Conservation (phyloP, 805 yeast species). For the Torulaspora quercuum region DNA sequence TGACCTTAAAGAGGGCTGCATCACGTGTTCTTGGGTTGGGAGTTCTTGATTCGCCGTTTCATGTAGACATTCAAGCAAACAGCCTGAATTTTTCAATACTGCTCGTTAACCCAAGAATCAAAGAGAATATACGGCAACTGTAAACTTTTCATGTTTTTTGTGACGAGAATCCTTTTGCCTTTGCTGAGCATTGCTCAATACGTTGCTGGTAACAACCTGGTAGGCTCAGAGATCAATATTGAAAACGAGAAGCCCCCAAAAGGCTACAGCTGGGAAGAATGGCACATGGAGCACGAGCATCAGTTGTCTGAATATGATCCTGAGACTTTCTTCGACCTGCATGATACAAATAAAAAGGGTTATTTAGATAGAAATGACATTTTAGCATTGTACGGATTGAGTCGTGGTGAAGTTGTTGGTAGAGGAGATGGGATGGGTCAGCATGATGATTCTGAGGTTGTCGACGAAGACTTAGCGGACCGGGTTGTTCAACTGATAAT, state of each 20-base stretch:
- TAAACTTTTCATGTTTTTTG: not conserved
- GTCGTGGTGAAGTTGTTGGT: slow-evolving; percentile 70
- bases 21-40: no score
- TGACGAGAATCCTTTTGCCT: not conserved
- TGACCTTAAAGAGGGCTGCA: no score
- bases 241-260: slow-evolving; percentile 46
- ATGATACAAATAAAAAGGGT: slow-evolving; percentile 64
- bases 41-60: no score
- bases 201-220: slow-evolving; percentile 7
- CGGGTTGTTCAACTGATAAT: slow-evolving; percentile 56
- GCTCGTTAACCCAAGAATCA: no score
- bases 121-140: slow-evolving; percentile 1
- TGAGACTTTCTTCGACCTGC: slow-evolving; percentile 71
- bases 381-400: slow-evolving; percentile 74
- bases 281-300: slow-evolving; percentile 93
- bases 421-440: slow-evolving; percentile 87
- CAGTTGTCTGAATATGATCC: slow-evolving; percentile 70
- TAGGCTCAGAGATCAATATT: slow-evolving; percentile 27
- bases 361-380: slow-evolving; percentile 59
- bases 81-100: no score
- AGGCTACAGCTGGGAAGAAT: slow-evolving; percentile 66
- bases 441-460: slow-evolving; percentile 63
- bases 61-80: no score
- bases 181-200: slow-evolving; percentile 10
- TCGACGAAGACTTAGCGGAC: slow-evolving; percentile 51